Evolutionary conservation across 352 stramenopile species (phyloP).

Genomic region (Pythium aristosporum): DNA sequence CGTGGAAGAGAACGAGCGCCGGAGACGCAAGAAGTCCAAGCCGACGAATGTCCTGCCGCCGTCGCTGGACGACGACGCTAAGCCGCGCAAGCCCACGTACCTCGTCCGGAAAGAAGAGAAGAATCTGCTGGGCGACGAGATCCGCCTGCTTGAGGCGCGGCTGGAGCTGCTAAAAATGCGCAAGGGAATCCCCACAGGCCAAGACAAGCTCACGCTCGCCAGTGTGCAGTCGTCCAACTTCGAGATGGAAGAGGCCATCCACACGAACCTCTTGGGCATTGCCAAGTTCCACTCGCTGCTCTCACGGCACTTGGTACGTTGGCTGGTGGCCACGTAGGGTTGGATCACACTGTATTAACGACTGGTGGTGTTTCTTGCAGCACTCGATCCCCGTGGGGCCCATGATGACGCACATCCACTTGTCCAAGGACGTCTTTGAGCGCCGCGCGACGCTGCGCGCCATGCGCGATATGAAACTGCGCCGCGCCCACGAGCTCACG

Average conservation of each 20-base stretch:
- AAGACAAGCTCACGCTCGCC: slow-evolving; percentile 3
- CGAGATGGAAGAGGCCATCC: slow-evolving; percentile 16
- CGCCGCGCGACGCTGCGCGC: slow-evolving; percentile 9
- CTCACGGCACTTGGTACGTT: slow-evolving; percentile 13
- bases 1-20: no score
- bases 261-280: slow-evolving; percentile 9
- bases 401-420: slow-evolving; percentile 17
- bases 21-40: no score
- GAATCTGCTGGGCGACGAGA: slow-evolving; percentile 10
- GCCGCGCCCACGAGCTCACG: slow-evolving; percentile 14
- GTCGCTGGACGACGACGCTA: background rate
- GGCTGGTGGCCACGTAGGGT: no score
- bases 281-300: slow-evolving; percentile 21
- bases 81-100: background rate
- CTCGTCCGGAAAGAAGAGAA: slow-evolving; percentile 6
- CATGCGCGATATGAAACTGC: slow-evolving; percentile 42
- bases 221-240: slow-evolving; percentile 6
- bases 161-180: slow-evolving; percentile 5
- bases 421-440: slow-evolving; percentile 3
- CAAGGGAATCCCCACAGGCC: slow-evolving; percentile 9
- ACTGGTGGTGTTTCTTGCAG: background rate
- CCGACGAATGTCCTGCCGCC: no score
- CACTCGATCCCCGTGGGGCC: background rate
- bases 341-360: background rate
- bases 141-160: slow-evolving; percentile 13